A percentile compares a stretch with the other conserved stretches of the same genome.
Evolutionary conservation across 441 rosid species (phyloP).

Genomic region (Erodium chrysanthum): DNA sequence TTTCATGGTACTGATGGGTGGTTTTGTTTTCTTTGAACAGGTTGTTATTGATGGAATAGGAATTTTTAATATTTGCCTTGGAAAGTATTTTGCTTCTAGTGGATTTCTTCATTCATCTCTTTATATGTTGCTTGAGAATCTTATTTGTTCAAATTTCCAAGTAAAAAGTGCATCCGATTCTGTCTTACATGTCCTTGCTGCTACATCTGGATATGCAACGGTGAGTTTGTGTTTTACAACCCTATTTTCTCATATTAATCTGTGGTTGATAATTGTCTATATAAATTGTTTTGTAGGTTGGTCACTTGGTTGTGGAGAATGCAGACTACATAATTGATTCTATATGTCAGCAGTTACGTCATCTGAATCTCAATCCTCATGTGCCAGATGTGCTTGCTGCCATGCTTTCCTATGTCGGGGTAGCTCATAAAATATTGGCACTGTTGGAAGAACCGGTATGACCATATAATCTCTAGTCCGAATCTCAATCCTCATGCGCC

Average conservation of each 20-base stretch:
- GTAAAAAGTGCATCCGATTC: conserved; percentile 72
- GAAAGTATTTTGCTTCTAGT: conserved; percentile 57
- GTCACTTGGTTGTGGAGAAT: conserved; percentile 76
- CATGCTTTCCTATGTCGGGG: conserved; percentile 88
- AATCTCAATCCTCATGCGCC: too few species aligned
- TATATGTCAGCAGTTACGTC: conserved; percentile 77
- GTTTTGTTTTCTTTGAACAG: conserved; percentile 29
- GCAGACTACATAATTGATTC: conserved; percentile 89
- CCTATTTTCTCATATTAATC: conserved; percentile 12
- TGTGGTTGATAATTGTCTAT: conserved; percentile 12
- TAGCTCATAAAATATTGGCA: conserved; percentile 68
- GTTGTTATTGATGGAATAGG: conserved; percentile 81
- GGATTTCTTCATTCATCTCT: conserved; percentile 90
- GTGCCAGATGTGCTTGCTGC: conserved; percentile 93
- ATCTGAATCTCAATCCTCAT: conserved; percentile 79
- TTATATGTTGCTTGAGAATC: conserved; percentile 79
- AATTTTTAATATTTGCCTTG: conserved; percentile 61
- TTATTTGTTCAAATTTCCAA: conserved; percentile 56
- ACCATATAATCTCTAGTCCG: conserved; percentile 11
- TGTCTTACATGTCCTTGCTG: conserved; percentile 61
- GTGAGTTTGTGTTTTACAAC: conserved; percentile 32
- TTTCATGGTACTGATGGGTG: conserved; percentile 12
- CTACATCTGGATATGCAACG: conserved; percentile 46
- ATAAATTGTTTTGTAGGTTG: conserved; percentile 49
- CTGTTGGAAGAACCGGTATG: conserved; percentile 88